Percentiles rank a stretch among this genome's conserved stretches.
Conservation (phyloP, 2,329 filamentous ascomycete genomes). For the Xylariaceae sp. region DNA sequence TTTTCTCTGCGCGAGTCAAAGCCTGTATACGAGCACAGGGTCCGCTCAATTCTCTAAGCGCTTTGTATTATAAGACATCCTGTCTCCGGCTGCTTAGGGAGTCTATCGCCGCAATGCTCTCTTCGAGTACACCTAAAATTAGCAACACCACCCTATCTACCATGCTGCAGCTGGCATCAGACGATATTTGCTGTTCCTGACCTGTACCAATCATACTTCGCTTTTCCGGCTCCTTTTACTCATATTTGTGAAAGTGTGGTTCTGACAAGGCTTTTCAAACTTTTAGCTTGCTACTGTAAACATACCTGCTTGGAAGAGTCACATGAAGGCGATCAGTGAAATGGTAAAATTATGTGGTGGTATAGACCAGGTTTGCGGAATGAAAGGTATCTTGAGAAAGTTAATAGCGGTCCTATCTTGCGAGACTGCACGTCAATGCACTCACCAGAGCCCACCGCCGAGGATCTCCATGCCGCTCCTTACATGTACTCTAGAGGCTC, state of each 20-base stretch:
- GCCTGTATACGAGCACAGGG: neutral
- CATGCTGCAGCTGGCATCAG: slow-evolving; percentile 1
- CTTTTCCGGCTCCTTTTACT: no score
- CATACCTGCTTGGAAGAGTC: neutral
- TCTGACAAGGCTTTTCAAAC: no score
- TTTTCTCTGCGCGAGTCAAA: slow-evolving; percentile 1
- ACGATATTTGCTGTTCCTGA: neutral
- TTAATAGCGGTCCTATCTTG: neutral
- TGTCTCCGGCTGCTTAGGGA: neutral
- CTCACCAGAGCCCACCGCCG: no score
- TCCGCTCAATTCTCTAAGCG: neutral
- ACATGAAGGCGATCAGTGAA: neutral
- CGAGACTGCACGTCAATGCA: no score
- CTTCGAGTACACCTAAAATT: neutral
- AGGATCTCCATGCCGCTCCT: no score
- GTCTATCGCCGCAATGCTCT: neutral
- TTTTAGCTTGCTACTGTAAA: slow-evolving; percentile 1
- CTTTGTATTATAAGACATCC: neutral
- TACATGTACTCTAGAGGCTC: no score
- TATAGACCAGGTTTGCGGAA: neutral
- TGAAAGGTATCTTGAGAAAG: neutral
- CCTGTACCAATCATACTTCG: no score
- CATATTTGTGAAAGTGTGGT: no score
- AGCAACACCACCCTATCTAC: neutral
- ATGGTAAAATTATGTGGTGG: slow-evolving; percentile 1